Evolutionary conservation across 2,329 filamentous ascomycete genomes (phyloP).

Genomic region (Stagonosporopsis cucurbitacearum): DNA sequence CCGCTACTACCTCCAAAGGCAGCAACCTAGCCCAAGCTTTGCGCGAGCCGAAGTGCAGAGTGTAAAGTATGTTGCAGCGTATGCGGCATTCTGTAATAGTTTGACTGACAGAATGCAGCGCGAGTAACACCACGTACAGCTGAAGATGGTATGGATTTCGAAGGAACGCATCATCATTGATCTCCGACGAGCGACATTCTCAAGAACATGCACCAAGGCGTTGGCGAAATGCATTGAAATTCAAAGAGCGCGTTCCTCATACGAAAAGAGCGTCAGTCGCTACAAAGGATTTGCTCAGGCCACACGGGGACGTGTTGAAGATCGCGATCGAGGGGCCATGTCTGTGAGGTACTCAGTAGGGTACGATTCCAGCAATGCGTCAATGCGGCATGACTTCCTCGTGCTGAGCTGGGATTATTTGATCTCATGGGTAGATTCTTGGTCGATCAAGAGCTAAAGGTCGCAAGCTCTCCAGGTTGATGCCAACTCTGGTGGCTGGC

Average conservation of each 20-base stretch:
- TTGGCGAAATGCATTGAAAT: neutral
- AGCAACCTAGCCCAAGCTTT: conserved; percentile 13
- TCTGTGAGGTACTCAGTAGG: neutral
- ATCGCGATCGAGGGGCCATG: neutral
- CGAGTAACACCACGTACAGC: conserved; percentile 15
- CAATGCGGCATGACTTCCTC: neutral
- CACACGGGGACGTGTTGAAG: no score
- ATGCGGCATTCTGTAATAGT: neutral
- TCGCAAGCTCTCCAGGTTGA: conserved; percentile 27
- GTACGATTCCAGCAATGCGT: neutral
- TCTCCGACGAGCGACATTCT: neutral
- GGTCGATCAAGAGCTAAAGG: neutral
- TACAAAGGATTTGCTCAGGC: neutral
- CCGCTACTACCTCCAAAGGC: neutral
- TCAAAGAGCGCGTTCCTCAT: neutral
- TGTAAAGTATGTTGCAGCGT: conserved; percentile 1
- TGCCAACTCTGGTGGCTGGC: conserved; percentile 26
- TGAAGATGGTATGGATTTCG: neutral
- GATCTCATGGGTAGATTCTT: conserved; percentile 1
- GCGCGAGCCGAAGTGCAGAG: conserved; percentile 22
- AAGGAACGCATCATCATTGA: neutral
- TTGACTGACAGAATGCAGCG: conserved; percentile 3
- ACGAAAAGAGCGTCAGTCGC: neutral
- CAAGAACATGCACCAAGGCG: neutral
- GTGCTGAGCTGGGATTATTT: neutral